Conservation (phyloP, 2,329 filamentous ascomycete species). For the Aciculosporium take region DNA sequence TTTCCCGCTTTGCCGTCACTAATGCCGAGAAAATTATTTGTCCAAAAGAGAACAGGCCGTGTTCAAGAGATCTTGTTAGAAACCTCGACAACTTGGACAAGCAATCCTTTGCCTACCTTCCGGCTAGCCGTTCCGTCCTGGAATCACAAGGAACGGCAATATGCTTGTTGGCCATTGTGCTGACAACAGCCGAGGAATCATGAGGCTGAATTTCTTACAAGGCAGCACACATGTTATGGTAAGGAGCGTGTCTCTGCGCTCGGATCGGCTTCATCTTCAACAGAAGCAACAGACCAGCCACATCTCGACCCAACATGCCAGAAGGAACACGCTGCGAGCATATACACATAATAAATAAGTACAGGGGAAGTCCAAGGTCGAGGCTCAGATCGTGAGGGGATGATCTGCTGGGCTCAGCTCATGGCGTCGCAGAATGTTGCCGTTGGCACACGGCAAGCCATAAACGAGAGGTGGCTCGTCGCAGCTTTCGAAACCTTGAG, state of each 20-base stretch:
- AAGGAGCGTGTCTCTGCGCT: too few relatives aligned
- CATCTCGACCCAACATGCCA: slow-evolving; percentile 1
- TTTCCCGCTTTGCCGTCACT: too few relatives aligned
- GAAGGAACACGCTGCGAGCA: background rate
- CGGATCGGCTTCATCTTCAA: slow-evolving; percentile 2
- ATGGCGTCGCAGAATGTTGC: too few relatives aligned
- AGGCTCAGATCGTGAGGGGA: too few relatives aligned
- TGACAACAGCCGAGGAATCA: background rate
- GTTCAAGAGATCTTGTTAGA: background rate
- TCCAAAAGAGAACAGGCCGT: background rate
- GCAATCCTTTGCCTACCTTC: background rate
- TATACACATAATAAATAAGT: background rate
- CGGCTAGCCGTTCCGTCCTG: background rate
- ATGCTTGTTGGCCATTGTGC: background rate
- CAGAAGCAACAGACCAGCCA: background rate
- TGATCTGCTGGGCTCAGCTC: too few relatives aligned
- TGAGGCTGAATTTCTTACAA: slow-evolving; percentile 7
- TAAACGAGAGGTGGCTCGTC: too few relatives aligned
- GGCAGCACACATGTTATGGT: too few relatives aligned
- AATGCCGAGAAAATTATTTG: slow-evolving; percentile 2
- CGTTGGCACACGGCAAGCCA: too few relatives aligned
- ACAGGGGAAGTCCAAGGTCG: too few relatives aligned
- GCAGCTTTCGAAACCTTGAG: too few relatives aligned
- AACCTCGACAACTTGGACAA: background rate
- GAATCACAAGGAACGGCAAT: background rate